These are phyloP conservation scores for Tuber umbilicatum DNA, from an alignment of 495 filamentous ascomycete species.

Conservation along the genomic window DNA sequence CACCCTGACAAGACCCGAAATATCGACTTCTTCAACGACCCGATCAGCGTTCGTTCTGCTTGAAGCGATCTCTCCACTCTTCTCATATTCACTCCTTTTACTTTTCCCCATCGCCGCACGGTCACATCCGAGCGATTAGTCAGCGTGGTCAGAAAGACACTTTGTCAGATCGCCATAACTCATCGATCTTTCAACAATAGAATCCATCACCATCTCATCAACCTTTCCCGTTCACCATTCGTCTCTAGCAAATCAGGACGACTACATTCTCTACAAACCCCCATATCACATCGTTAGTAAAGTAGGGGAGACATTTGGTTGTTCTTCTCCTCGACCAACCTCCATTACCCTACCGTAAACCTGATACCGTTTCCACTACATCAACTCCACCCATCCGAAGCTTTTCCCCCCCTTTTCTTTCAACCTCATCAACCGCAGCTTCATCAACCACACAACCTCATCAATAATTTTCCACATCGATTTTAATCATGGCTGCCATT, in stretches of 20 bases:
- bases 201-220: background rate
- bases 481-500: conserved; percentile 67
- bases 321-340: conserved; percentile 67
- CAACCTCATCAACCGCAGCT: conserved; percentile 28
- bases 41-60: conserved; percentile 33
- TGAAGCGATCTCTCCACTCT: conserved; percentile 15
- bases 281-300: background rate
- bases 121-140: conserved; percentile 4
- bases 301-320: conserved; percentile 94
- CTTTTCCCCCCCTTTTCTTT: conserved; percentile 11
- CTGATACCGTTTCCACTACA: conserved; percentile 25
- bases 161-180: background rate
- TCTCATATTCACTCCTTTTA: conserved; percentile 3
- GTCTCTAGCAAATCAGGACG: background rate
- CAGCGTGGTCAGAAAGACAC: background rate
- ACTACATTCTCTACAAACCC: background rate
- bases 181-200: background rate
- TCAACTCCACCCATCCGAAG: conserved; percentile 6
- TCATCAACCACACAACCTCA: conserved; percentile 20
- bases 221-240: background rate
- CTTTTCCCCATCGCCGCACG: background rate
- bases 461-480: conserved; percentile 18
- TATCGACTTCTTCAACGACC: conserved; percentile 16
- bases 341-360: conserved; percentile 12
- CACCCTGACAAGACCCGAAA: conserved; percentile 9